Evolutionary conservation across 129 eudicot genomes (phyloP), one percentile per base, ranked within the genome.

Genomic region (Smallanthus sonchifolius): DNA sequence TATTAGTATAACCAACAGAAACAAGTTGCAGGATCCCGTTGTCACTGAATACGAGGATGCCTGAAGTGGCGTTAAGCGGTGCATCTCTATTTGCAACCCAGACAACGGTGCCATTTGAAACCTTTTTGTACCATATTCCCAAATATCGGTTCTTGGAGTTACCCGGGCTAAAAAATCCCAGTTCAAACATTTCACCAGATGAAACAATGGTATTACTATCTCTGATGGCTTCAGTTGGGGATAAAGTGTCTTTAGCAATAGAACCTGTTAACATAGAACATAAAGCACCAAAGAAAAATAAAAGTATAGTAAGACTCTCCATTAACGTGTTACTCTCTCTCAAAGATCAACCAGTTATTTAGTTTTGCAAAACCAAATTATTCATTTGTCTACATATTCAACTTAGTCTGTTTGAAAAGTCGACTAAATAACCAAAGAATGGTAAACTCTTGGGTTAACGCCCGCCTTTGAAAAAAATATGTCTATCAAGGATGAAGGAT

Each of bases 21-120:
- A 65, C 52, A 49, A 75, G 65, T n/a, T 15, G 71, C 40, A 83
- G 45, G 65, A 65, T 51, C 7, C 83, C 83, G 4, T 64, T 17
- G 36, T 14, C 55, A 42, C 19, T 17, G 11, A 83, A n/a, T 54
- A 34, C 70, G 35, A 83, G 65, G 2, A 73, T 39, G 32, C 77
- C 74, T 24, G 44, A 78, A 5, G 70, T 64, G 20, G 55, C 42
- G 0, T 67, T 78, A 20, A 83, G 10, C 10, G 86, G 86, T 4
- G 17, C 54, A 20, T 83, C 78, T 39, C 86, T 52, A 39, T 83
- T 83, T 20, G 83, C 83, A 68, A 83, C 83, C 86, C 83, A 83
- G 0, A 83, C 86, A 15, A 83, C 80, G 9, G 83, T 78, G 45
- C 43, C 70, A 28, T 63, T 42, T 45, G 42, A 65, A 14, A 54